These are phyloP conservation scores for Albophoma yamanashiensis DNA, from an alignment of 2,329 filamentous ascomycete genomes.

Conservation along the genomic window DNA sequence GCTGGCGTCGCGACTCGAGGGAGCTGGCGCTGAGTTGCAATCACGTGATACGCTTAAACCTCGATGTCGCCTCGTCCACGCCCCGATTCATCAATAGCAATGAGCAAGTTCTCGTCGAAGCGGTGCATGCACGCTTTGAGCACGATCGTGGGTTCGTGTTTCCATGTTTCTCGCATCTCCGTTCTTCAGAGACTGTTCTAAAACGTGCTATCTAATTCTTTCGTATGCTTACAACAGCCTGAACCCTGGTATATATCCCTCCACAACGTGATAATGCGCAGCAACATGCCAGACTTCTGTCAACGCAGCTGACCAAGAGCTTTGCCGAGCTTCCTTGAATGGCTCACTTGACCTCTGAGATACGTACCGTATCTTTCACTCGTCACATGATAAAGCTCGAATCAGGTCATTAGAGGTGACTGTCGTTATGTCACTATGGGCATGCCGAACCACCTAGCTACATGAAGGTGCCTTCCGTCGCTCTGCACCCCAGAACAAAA, in stretches of 20 bases:
- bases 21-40: not conserved
- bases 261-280: not conserved
- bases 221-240: not conserved
- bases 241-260: not conserved
- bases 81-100: not conserved
- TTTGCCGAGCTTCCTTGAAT: not conserved
- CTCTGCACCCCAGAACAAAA: conserved; percentile 9
- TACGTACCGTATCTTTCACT: not conserved
- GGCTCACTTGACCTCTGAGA: not conserved
- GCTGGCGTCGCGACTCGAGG: not conserved
- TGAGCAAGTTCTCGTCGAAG: not conserved
- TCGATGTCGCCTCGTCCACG: not conserved
- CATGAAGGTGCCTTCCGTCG: conserved; percentile 4
- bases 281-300: no score
- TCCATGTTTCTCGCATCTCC: not conserved
- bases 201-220: not conserved
- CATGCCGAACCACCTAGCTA: conserved; percentile 8
- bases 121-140: not conserved
- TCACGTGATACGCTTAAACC: not conserved
- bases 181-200: not conserved
- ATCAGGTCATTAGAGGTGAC: conserved; percentile 5
- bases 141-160: not conserved
- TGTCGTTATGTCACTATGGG: conserved; percentile 17
- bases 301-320: no score
- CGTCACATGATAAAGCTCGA: not conserved